phyloP scores from a whole-genome alignment of 2,329 filamentous ascomycete species.

The Calonectria pteridis region DNA sequence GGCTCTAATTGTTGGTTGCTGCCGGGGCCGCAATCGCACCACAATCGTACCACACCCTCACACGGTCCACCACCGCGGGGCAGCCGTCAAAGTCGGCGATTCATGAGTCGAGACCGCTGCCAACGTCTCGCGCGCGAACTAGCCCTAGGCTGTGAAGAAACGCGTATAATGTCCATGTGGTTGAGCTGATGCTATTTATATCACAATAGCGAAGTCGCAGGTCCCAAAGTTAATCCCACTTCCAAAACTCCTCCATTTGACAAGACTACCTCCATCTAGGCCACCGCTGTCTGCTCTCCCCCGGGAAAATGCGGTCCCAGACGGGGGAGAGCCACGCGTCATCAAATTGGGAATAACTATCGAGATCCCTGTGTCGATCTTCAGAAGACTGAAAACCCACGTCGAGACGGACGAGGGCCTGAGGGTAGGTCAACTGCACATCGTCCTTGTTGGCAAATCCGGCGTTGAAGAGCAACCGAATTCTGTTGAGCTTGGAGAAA shows the following conservation, averaged over 20 bases:
- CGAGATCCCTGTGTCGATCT: constrained; percentile 7
- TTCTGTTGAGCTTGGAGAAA: background rate
- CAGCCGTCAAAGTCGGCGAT: no score
- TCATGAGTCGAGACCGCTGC: no score
- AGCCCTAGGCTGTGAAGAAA: background rate
- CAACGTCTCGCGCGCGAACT: background rate
- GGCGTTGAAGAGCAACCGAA: constrained; percentile 16
- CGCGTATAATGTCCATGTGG: background rate
- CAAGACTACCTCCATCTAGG: constrained; percentile 5
- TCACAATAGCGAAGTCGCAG: background rate
- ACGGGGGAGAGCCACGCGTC: background rate
- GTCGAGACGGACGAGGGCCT: background rate
- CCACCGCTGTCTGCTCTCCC: background rate
- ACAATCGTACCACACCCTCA: no score
- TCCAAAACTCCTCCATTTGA: background rate
- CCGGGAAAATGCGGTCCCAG: constrained; percentile 1
- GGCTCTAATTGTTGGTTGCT: constrained; percentile 12
- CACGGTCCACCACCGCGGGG: no score
- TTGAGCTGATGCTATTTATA: background rate
- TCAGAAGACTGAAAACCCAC: constrained; percentile 12
- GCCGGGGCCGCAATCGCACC: background rate
- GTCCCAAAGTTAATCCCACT: background rate
- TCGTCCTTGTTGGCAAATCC: background rate
- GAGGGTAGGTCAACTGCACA: background rate
- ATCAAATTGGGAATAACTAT: background rate